These are phyloP conservation scores for Saccharum officinarum DNA, from an alignment of 176 grass and related monocot genomes.

Conservation along the genomic window DNA sequence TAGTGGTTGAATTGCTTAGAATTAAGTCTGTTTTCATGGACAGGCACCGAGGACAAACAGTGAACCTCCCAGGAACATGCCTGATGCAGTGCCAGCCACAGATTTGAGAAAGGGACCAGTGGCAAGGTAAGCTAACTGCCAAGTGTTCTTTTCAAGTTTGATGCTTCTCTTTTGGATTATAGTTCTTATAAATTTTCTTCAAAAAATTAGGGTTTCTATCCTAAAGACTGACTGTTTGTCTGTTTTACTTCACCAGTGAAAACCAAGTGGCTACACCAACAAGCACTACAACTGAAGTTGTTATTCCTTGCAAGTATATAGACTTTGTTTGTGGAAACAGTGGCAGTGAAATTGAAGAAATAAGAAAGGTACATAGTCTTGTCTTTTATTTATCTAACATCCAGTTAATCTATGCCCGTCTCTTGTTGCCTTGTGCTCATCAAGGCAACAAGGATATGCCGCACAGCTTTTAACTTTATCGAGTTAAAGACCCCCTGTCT, in stretches of 20 bases:
- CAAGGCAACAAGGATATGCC: constrained; percentile 13
- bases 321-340: constrained; percentile 52
- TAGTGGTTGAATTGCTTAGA: constrained; percentile 27
- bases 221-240: constrained; percentile 13
- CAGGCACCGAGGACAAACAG: constrained; percentile 41
- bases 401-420: neutral
- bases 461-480: neutral
- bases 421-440: constrained; percentile 27
- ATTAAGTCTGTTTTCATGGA: constrained; percentile 12
- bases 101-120: constrained; percentile 52
- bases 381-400: constrained; percentile 28
- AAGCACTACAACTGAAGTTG: constrained; percentile 56
- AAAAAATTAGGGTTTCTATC: neutral
- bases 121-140: constrained; percentile 40
- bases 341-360: constrained; percentile 57
- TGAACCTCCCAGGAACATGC: constrained; percentile 43
- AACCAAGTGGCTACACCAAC: constrained; percentile 46
- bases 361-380: constrained; percentile 52
- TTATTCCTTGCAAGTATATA: constrained; percentile 62
- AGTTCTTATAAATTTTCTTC: neutral
- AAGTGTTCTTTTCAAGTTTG: neutral
- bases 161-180: neutral
- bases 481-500: neutral
- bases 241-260: constrained; percentile 44
- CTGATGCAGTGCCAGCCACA: constrained; percentile 31